Evolutionary conservation across 179 eudicot genomes (phyloP), one percentile per base, ranked within the genome.

Genomic region (Beta lomatogona): DNA sequence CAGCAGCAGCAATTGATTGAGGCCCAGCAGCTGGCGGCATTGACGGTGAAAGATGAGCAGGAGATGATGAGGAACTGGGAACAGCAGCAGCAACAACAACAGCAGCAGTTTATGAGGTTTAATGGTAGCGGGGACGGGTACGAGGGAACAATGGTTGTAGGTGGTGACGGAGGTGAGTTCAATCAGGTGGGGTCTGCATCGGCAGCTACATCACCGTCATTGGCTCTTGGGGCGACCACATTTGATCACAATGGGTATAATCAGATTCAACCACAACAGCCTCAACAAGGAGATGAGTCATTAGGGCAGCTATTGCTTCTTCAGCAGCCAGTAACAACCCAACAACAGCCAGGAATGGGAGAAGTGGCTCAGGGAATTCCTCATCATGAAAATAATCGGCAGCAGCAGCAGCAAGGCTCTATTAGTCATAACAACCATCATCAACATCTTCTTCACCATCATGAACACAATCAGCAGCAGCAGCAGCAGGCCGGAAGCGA

Each of bases 51-150:
- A 73, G 92, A 92, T n/a, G 92, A 92, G 75, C 93, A 90, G 66
- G 97, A 92, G 87, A 81, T 90, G 81, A 64, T 92, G 81, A 82
- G 92, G 83, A 88, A 41, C 74, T 91, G 87, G 76, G 93, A 82
- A 46, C 83, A 77, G 13, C 88, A 81, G 78, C 88, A 87, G 4
- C 92, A 90, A 52, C 61, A 50, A 11, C 74, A 71, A 4, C 74
- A 69, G 2, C 46, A 36, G 3, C 73, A 70, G 77, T 54, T 90
- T 9, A 58, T 83, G 76, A 88, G 91, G 84, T 89, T 86, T 64
- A 85, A 80, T 66, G 70, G 87, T 6, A 60, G 66, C 7, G 54
- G 67, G 41, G 71, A 53, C 28, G 91, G 88, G 67, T 87, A 85
- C 65, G 95, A 90, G 6, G 77, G 65, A 9, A 6, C 65, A 52